Percentiles rank a stretch among this genome's conserved stretches.
Evolutionary conservation across 345 rosid species (phyloP).

Genomic region (Nasturtium officinale): DNA sequence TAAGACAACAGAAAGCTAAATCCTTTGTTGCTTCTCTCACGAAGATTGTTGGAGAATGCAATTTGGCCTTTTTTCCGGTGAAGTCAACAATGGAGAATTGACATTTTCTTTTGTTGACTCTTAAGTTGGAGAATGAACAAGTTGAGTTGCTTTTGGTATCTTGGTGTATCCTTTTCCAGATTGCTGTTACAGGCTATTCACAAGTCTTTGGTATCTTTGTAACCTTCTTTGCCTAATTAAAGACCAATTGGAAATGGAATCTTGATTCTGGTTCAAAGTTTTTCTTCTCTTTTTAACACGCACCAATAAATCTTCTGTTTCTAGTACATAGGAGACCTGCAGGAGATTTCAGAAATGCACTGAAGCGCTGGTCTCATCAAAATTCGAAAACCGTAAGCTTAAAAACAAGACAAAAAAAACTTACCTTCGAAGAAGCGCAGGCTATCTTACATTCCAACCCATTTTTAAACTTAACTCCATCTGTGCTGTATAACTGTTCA

Average conservation of each 20-base stretch:
- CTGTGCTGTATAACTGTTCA: slow-evolving; percentile 42
- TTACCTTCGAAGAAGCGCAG: slow-evolving; percentile 85
- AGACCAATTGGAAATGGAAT: slow-evolving; percentile 31
- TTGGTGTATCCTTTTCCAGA: not conserved
- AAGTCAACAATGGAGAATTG: slow-evolving; percentile 14
- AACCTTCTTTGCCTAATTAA: slow-evolving; percentile 14
- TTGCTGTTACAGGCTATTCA: slow-evolving; percentile 4
- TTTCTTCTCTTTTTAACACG: slow-evolving; percentile 45
- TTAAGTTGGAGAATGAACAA: slow-evolving; percentile 19
- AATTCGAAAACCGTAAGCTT: not conserved
- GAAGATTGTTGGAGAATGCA: not conserved
- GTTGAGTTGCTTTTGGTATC: slow-evolving; percentile 11
- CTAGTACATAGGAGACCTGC: slow-evolving; percentile 82
- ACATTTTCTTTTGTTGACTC: not conserved
- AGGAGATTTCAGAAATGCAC: not conserved
- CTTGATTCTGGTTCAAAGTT: slow-evolving; percentile 33
- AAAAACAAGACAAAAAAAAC: not conserved
- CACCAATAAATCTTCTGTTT: slow-evolving; percentile 80
- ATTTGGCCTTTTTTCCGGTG: not conserved
- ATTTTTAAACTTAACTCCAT: slow-evolving; percentile 63
- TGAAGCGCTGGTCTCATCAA: not conserved
- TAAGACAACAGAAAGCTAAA: slow-evolving; percentile 24
- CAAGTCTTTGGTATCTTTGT: slow-evolving; percentile 26
- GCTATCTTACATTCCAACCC: slow-evolving; percentile 85
- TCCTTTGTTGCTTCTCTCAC: slow-evolving; percentile 1